phyloP scores from a whole-genome alignment of 2,329 filamentous ascomycete genomes.

The Byssoonygena ceratinophila region DNA sequence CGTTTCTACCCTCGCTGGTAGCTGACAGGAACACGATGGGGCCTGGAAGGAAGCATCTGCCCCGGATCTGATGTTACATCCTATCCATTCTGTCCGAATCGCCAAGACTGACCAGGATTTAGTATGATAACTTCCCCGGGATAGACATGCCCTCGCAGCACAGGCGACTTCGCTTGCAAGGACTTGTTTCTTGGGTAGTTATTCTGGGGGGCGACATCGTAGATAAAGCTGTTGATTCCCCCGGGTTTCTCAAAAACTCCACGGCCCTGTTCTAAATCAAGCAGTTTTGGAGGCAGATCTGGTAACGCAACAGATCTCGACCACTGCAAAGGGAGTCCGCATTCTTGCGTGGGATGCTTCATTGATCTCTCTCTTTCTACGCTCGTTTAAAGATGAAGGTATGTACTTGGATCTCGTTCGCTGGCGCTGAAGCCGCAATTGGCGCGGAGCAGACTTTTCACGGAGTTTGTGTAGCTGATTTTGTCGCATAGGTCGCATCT shows the following conservation, averaged over 20 bases:
- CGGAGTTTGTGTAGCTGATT: neutral
- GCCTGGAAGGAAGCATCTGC: constrained; percentile 2
- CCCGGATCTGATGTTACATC: constrained; percentile 11
- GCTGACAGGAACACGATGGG: neutral
- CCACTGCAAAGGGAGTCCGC: neutral
- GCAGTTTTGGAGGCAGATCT: constrained; percentile 7
- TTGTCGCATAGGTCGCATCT: constrained; percentile 6
- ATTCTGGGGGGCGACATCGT: neutral
- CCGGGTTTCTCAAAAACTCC: neutral
- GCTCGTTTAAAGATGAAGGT: constrained; percentile 14
- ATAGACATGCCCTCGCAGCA: neutral
- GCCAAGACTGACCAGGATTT: constrained; percentile 8
- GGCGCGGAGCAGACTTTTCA: neutral
- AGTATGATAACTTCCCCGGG: neutral
- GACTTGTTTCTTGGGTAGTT: neutral
- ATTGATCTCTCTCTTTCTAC: constrained; percentile 2
- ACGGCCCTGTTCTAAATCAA: constrained; percentile 6
- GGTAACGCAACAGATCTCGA: constrained; percentile 4
- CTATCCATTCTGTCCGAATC: neutral
- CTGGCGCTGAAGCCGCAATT: neutral
- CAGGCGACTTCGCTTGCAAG: neutral
- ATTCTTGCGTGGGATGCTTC: constrained; percentile 3
- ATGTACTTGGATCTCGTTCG: neutral
- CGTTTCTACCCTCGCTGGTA: constrained; percentile 1
- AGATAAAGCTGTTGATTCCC: constrained; percentile 11